Percentiles rank a stretch among this genome's conserved stretches.
Evolutionary conservation across 2,329 filamentous ascomycete genomes (phyloP).

Genomic region (Monosporascus sp.): DNA sequence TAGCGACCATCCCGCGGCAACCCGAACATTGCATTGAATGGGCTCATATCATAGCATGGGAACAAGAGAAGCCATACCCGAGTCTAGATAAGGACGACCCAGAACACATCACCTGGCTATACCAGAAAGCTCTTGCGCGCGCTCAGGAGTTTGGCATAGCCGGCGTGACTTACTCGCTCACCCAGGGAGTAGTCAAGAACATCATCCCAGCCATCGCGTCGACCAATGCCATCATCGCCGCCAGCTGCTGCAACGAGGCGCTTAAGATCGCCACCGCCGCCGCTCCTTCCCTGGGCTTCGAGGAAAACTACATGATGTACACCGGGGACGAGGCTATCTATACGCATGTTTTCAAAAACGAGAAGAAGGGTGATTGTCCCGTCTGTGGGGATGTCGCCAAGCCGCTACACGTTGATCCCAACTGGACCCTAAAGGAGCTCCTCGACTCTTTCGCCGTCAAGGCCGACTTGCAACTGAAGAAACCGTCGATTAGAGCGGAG

Average conservation of each 20-base stretch:
- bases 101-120: slow-evolving; percentile 96
- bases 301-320: slow-evolving; percentile 98
- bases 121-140: slow-evolving; percentile 72
- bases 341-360: slow-evolving; percentile 93
- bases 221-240: slow-evolving; percentile 94
- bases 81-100: slow-evolving; percentile 92
- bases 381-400: slow-evolving; percentile 84
- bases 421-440: slow-evolving; percentile 73
- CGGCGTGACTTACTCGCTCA: slow-evolving; percentile 91
- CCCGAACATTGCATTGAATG: slow-evolving; percentile 98
- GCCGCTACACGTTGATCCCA: slow-evolving; percentile 64
- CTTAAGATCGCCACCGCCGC: slow-evolving; percentile 85
- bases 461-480: slow-evolving; percentile 89
- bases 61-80: slow-evolving; percentile 75
- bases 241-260: slow-evolving; percentile 92
- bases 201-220: slow-evolving; percentile 98
- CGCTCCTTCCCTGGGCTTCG: slow-evolving; percentile 72
- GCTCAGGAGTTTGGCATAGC: slow-evolving; percentile 84
- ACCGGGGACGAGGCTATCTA: slow-evolving; percentile 93
- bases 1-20: slow-evolving; percentile 92
- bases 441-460: slow-evolving; percentile 76
- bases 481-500: slow-evolving; percentile 75
- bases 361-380: slow-evolving; percentile 90
- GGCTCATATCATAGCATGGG: slow-evolving; percentile 98
- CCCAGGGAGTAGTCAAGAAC: slow-evolving; percentile 97